phyloP scores from a whole-genome alignment of 108 stramenopile genomes.

The Cylindrotheca fusiformis region DNA sequence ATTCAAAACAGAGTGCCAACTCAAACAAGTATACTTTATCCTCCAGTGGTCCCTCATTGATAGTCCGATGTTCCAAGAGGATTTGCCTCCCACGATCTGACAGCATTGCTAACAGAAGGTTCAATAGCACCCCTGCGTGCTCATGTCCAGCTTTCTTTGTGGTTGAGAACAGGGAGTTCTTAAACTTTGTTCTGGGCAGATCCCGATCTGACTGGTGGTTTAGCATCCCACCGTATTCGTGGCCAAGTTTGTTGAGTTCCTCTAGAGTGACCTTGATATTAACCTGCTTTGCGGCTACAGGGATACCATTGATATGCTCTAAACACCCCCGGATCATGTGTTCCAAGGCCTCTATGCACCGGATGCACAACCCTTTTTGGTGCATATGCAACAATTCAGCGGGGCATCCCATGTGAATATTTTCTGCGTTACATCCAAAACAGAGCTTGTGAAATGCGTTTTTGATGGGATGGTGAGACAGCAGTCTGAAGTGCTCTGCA shows the following conservation, averaged over 20 bases:
- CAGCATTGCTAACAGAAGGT: neutral
- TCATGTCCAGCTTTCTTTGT: neutral
- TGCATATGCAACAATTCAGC: neutral
- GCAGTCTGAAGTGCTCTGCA: neutral
- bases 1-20: neutral
- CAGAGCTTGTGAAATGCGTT: neutral
- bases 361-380: neutral
- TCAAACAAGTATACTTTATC: neutral
- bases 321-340: neutral
- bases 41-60: neutral
- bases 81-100: neutral
- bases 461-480: neutral
- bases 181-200: neutral
- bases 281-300: neutral
- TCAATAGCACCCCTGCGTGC: neutral
- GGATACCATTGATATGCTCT: neutral
- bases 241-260: neutral
- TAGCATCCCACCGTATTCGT: neutral
- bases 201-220: neutral
- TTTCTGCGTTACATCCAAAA: neutral
- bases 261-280: neutral
- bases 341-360: neutral
- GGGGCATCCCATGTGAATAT: neutral
- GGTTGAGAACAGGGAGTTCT: neutral
- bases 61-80: neutral